These are phyloP conservation scores for Pythium monospermum DNA, from an alignment of 352 stramenopile genomes.

Conservation along the genomic window DNA sequence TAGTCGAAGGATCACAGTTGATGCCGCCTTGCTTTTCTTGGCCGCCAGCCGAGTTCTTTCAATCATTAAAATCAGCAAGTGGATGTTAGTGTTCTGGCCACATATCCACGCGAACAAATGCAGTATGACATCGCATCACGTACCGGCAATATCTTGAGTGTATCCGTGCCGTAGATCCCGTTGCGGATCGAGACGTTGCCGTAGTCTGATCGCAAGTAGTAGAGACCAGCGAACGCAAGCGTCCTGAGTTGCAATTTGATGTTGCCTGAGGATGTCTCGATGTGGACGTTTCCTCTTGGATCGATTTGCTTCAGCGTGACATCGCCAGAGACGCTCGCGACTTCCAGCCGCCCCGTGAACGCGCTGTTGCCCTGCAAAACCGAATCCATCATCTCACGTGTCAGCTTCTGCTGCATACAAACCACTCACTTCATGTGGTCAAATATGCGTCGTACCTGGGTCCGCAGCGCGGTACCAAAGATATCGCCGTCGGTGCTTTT, in stretches of 20 bases:
- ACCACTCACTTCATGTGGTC: background rate
- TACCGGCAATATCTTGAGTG: constrained; percentile 31
- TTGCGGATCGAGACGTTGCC: constrained; percentile 53
- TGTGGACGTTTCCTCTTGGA: constrained; percentile 45
- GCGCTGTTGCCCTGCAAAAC: constrained; percentile 39
- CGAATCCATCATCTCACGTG: background rate
- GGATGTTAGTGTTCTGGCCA: background rate
- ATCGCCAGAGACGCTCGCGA: constrained; percentile 50
- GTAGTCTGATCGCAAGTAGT: constrained; percentile 59
- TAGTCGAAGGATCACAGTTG: constrained; percentile 48
- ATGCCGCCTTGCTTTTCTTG: constrained; percentile 55
- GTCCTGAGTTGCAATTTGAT: constrained; percentile 57
- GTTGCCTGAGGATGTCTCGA: constrained; percentile 63
- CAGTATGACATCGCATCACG: background rate
- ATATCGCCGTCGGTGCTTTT: constrained; percentile 42
- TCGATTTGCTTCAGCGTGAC: constrained; percentile 46
- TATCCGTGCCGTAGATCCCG: constrained; percentile 51
- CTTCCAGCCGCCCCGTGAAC: constrained; percentile 69
- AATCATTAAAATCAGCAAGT: background rate
- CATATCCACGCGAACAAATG: too few relatives aligned
- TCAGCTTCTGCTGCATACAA: too few relatives aligned
- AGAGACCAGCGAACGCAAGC: constrained; percentile 55
- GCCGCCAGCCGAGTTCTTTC: constrained; percentile 5
- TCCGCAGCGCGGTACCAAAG: constrained; percentile 26
- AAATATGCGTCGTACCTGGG: constrained; percentile 35